Evolutionary conservation across 306 rosid genomes (phyloP), one percentile per base, ranked within the genome.

Genomic region (Astragalus glycyphyllos): DNA sequence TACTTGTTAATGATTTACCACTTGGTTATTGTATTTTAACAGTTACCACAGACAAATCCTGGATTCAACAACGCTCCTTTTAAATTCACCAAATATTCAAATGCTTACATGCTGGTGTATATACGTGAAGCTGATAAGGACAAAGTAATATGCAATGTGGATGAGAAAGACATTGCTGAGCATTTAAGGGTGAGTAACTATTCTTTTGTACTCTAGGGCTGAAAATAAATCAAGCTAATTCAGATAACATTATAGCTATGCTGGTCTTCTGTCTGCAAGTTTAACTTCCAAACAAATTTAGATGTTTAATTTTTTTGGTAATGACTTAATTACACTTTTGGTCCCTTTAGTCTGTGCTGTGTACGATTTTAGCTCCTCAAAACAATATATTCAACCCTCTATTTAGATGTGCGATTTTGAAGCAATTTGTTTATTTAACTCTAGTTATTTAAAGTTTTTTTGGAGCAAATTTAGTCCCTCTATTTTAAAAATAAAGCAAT

Each of bases 91-190:
- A 95, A 95, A 65, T 95, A 91, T 72, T 95, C 99, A 72, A 95
- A 95, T 72, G 99, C 99, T 23, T 95, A 95, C 69, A 95, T 95
- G 99, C 96, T 95, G 76, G 99, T 95, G 70, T 95, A 95, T 67
- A 91, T 95, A 34, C 99, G 99, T 48, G 99, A 95, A 73, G 84
- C 90, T 82, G 99, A 95, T 90, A 95, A 76, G 85, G 99, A 95
- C 58, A 91, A 95, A 84, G 86, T 95, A 79, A 89, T 95, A 72
- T 95, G 99, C 81, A 88, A 91, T 63, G 99, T 91, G 71, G 99
- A 91, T 73, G 99, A 95, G 89, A 91, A 89, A 83, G 99, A 95
- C 81, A 91, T 95, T 51, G 97, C 99, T 14, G 99, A 95, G 66
- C 99, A 95, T 83, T 89, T 95, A 56, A 86, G 99, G 89, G 99